Base-by-base conservation (phyloP, 164 flowering plant species). In the Stephania japonica region DNA sequence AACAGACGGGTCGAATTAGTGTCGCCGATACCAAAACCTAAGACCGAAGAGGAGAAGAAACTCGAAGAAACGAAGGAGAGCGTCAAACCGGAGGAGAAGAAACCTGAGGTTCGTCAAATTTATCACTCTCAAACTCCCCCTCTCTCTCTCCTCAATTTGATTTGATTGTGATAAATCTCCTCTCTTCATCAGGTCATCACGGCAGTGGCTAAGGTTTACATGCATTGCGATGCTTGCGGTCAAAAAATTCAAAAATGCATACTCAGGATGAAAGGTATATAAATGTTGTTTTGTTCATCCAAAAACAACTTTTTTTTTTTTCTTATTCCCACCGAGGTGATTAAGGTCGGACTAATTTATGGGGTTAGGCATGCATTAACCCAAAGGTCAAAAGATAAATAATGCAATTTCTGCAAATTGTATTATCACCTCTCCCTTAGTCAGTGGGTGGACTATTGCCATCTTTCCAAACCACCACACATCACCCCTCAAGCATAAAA, bases 141-240 rank as follows among this genome's bases (percentile, higher is more conserved):
- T 25, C 12, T 26, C 16, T 70, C 1, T 49, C 21, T 53, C 11
- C 14, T 24, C 6, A 32, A 23, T 68, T 63, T 12, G 24, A 12
- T 26, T 5, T 1, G 16, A 16, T 19, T 75, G n/a, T 27, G 69
- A 19, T 24, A 43, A 18, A 41, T 43, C 42, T 19, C 76, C 88
- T 82, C 86, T 85, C 87, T n/a, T n/a, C n/a, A n/a, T 38, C 82
- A 76, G 68, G 86, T 85, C 67, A 85, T 88, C 4, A 83, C 83
- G 3, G 94, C 85, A 69, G 90, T 89, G 21, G 80, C 91, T 19
- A 88, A 77, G 67, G 91, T 90, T 16, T 87, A 87, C 86, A 91
- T 94, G 97, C 98, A 94, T 76, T 94, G 98, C 70, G 97, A 90
- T 42, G 93, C 89, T 26, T 94, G 98, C 70, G 87, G 96, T 9